Evolutionary conservation across 2,329 filamentous ascomycete genomes (phyloP), one percentile per base, ranked within the genome.

Genomic region (Hymenoscyphus repandus): DNA sequence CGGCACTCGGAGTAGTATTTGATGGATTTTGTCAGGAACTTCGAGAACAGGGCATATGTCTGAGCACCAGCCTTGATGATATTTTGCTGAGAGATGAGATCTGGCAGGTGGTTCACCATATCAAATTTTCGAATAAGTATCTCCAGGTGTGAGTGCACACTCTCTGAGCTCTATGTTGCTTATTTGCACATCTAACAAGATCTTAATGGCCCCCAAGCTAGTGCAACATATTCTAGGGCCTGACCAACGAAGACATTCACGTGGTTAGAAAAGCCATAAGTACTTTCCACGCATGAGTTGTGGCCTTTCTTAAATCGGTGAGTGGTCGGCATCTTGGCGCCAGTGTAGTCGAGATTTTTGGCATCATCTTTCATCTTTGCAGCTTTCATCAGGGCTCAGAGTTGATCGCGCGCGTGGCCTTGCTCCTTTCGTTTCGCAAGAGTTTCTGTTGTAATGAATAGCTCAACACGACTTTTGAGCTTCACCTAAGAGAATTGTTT

Each of bases 161-260:
- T 33, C 22, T 45, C 43, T 45, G 5, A 45, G 15, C 5, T 45
- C 43, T 17, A 34, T 12, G 30, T 45, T 34, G 43, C 17, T 45
- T 30, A 45, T 45, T 22, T 45, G 43, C 12, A 22, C 43, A 34
- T 34, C 15, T 15, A 45, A 17, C 32, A 45, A 27, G 17, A 45
- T 45, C 32, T 45, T 45, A 17, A 45, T n/a, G n/a, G n/a, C n/a
- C n/a, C n/a, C n/a, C n/a, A n/a, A 22, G 27, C 30, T 22, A 45
- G n/a, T 11, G 42, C 15, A 9, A 45, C 42, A 45, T 45, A 45
- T 5, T 45, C 42, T 17, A 31, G 42, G 9, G 42, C 42, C 34
- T 45, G 31, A 11, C 11, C 27, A n/a, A 45, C 42, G 15, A 45
- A 33, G 6, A 45, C 6, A 13, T 45, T 31, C 9, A 45, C 3